Conservation (phyloP, 345 rosid species). For the Gossypium raimondii region DNA sequence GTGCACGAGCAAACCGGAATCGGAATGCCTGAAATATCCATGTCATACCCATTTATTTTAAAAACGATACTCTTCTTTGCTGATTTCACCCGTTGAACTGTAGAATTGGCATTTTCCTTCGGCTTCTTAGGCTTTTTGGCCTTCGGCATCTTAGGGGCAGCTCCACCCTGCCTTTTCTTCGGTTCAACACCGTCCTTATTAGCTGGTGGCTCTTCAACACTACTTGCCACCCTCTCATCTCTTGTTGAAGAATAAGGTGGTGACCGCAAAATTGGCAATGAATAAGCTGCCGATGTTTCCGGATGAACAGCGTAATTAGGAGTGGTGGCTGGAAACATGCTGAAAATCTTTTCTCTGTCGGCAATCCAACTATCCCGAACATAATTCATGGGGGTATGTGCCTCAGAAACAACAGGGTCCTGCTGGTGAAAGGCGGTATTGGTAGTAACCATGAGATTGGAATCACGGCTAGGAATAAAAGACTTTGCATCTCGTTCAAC, state of each 20-base stretch:
- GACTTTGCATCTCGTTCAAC: slow-evolving; percentile 67
- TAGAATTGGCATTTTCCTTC: slow-evolving; percentile 40
- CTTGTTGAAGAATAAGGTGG: slow-evolving; percentile 47
- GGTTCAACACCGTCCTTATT: slow-evolving; percentile 41
- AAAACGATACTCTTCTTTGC: slow-evolving; percentile 76
- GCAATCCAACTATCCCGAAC: slow-evolving; percentile 57
- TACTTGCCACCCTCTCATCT: slow-evolving; percentile 41
- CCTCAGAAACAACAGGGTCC: slow-evolving; percentile 48
- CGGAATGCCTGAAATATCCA: slow-evolving; percentile 84
- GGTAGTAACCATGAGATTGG: slow-evolving; percentile 47
- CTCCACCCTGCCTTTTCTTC: slow-evolving; percentile 62
- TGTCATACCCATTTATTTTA: slow-evolving; percentile 70
- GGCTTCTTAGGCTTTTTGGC: slow-evolving; percentile 78
- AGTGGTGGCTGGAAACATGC: slow-evolving; percentile 44
- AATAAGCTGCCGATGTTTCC: slow-evolving; percentile 53
- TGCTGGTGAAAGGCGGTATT: slow-evolving; percentile 52
- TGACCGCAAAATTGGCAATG: slow-evolving; percentile 59
- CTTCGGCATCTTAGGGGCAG: slow-evolving; percentile 49
- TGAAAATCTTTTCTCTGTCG: slow-evolving; percentile 64
- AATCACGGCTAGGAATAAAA: slow-evolving; percentile 61
- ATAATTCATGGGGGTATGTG: slow-evolving; percentile 59
- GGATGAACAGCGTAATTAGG: slow-evolving; percentile 47
- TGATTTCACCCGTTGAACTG: slow-evolving; percentile 60
- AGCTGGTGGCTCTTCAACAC: slow-evolving; percentile 44
- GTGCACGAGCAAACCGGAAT: slow-evolving; percentile 93